Evolutionary conservation across 2,329 filamentous ascomycete species (phyloP).

Genomic region (Periconia sp.): DNA sequence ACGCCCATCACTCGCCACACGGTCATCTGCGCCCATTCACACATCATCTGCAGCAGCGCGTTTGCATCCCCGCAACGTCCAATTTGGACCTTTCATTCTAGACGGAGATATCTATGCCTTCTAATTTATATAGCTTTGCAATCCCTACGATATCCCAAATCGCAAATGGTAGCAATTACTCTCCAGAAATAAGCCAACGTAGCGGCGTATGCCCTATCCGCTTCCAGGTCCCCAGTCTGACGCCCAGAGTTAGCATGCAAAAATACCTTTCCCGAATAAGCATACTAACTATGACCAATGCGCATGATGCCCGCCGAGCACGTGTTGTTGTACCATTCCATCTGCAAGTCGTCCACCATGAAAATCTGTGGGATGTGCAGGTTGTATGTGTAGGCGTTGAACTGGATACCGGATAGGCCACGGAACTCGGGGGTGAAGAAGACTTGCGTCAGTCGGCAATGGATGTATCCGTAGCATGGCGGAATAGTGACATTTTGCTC

Average conservation of each 20-base stretch:
- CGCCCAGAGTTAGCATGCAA: constrained; percentile 7
- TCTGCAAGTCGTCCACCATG: constrained; percentile 56
- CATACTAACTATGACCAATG: constrained; percentile 35
- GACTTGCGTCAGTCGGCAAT: constrained; percentile 53
- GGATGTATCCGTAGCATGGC: constrained; percentile 47
- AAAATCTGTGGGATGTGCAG: constrained; percentile 48
- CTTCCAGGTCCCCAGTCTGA: constrained; percentile 6
- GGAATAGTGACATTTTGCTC: constrained; percentile 50
- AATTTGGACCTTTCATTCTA: neutral
- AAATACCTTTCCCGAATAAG: constrained; percentile 2
- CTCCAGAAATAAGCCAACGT: neutral
- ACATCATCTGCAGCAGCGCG: constrained; percentile 6
- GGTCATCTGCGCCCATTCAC: neutral
- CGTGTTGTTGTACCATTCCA: constrained; percentile 58
- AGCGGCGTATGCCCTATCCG: neutral
- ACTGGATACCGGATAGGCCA: constrained; percentile 55
- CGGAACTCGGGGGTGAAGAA: constrained; percentile 48
- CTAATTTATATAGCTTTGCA: neutral
- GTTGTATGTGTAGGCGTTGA: constrained; percentile 52
- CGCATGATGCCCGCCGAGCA: constrained; percentile 53
- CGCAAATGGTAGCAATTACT: neutral
- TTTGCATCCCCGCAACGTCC: neutral
- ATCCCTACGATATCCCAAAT: constrained; percentile 6
- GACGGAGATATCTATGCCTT: constrained; percentile 3
- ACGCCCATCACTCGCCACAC: neutral